Base-by-base conservation (phyloP, 2,329 filamentous ascomycete genomes). In the Scopulariopsis brevicaulis region DNA sequence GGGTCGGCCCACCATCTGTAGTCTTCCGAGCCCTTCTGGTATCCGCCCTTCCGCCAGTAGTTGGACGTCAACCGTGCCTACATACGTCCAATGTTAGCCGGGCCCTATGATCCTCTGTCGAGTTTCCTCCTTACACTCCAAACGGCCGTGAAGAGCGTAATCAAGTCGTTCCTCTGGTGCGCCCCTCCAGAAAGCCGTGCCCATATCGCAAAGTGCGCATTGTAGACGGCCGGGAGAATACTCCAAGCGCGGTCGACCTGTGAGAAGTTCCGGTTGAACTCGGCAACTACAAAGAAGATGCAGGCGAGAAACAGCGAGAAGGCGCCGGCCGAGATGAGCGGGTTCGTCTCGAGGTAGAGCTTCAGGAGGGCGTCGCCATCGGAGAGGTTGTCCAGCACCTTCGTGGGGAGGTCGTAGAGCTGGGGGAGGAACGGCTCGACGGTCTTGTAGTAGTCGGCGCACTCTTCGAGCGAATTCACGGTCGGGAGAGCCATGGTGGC, bases 201-300 rank as follows among this genome's bases (percentile, higher is more conserved):
- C 86, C 92, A 99, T n/a, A 84, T 65, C 43, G 84, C 81, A 68
- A 89, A 94, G 71, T 99, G 92, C 6, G 84, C 80, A 68, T 94
- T 87, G 72, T 96, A 97, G 55, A 96, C 67, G 8, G 89, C 86
- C 1, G 94, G 94, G 55, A 99, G 74, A 60, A 99, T 78, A 68
- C 90, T 94, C 94, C 94, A 99, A 65, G 87, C 74, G 54, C 94
- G 84, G 71, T 99, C 94, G 50, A 99, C 86, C 73, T 99, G 94
- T n/a, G 92, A 96, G 71, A 92, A 96, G 71, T 99, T 99, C 66
- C 81, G 82, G 73, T 95, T 97, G 74, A 90, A 73, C 71, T 97
- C 93, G 1, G 91, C 89, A 5, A 84, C 75, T 35, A 93, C 67
- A 25, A 96, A 75, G 65, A 95, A 88, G 32, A 94, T 66, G 5